A percentile compares a stretch with the other conserved stretches of the same genome.
phyloP scores from a whole-genome alignment of 1,139 yeast species.

The Geotrichum macrosporum region DNA sequence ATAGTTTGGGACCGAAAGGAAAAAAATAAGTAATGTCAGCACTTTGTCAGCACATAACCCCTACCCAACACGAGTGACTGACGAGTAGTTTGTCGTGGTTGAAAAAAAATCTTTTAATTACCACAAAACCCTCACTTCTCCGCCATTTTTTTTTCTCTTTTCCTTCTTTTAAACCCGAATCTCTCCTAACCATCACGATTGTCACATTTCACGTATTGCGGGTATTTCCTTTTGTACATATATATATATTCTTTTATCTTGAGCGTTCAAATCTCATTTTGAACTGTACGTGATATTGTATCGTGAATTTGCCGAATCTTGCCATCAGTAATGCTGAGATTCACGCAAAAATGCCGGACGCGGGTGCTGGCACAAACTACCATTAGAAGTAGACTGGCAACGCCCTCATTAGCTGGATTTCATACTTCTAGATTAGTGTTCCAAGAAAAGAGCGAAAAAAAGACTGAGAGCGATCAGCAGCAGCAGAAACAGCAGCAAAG shows the following conservation, averaged over 20 bases:
- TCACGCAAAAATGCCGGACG: slow-evolving; percentile 12
- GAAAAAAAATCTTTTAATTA: neutral
- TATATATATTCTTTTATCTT: slow-evolving; percentile 5
- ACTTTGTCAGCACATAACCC: neutral
- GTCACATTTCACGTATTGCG: neutral
- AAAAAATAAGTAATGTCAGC: neutral
- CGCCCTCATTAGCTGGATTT: slow-evolving; percentile 15
- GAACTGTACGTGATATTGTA: neutral
- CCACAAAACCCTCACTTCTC: slow-evolving; percentile 1
- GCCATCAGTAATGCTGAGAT: slow-evolving; percentile 16
- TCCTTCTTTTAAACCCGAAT: neutral
- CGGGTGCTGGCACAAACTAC: slow-evolving; percentile 15
- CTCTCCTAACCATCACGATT: neutral
- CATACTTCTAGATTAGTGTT: slow-evolving; percentile 12
- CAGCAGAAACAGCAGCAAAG: slow-evolving; percentile 20
- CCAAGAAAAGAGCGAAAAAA: slow-evolving; percentile 10
- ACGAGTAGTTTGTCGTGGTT: neutral
- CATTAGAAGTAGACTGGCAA: slow-evolving; percentile 9
- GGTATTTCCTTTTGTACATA: slow-evolving; percentile 8
- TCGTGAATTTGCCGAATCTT: slow-evolving; percentile 1
- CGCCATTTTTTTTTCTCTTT: neutral
- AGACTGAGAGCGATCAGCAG: slow-evolving; percentile 11
- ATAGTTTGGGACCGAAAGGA: neutral
- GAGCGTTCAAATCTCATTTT: neutral
- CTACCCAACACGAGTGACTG: neutral